Evolutionary conservation across 306 rosid genomes (phyloP).

Genomic region (Corylus americana): DNA sequence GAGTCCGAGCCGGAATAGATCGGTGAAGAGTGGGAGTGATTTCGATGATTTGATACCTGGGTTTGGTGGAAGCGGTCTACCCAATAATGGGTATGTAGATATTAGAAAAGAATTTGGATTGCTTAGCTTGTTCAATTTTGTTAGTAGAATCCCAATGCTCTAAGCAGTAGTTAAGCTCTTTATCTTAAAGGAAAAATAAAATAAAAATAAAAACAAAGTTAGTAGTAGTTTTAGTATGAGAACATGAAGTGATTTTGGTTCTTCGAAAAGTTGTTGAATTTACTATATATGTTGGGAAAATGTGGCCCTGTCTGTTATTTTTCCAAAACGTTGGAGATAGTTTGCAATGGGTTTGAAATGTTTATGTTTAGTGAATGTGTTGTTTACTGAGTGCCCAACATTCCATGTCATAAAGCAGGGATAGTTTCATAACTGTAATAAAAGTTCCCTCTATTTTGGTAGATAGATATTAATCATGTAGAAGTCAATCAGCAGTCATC

Average conservation of each 20-base stretch:
- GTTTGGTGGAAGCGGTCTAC: conserved; percentile 54
- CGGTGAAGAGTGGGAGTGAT: conserved; percentile 20
- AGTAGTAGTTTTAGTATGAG: not conserved
- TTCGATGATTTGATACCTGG: conserved; percentile 79
- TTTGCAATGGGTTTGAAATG: not conserved
- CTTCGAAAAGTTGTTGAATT: not conserved
- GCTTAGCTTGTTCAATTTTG: conserved; percentile 13
- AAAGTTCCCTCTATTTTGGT: not conserved
- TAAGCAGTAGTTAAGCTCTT: not conserved
- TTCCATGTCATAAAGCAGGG: not conserved
- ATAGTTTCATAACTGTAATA: not conserved
- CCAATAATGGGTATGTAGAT: conserved; percentile 51
- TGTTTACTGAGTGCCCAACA: not conserved
- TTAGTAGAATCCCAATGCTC: conserved; percentile 23
- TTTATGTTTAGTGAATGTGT: not conserved
- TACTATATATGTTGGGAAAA: not conserved
- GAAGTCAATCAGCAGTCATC: not conserved
- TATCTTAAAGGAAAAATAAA: not conserved
- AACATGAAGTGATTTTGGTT: not conserved
- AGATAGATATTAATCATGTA: not conserved
- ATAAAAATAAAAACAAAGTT: no score
- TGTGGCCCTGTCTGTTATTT: not conserved
- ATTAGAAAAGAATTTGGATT: conserved; percentile 8
- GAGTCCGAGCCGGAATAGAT: conserved; percentile 21
- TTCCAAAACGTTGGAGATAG: not conserved